A percentile compares a stretch with the other conserved stretches of the same genome.
These are phyloP conservation scores for Chalara sp. DNA, from an alignment of 2,329 filamentous ascomycete genomes.

Conservation along the genomic window DNA sequence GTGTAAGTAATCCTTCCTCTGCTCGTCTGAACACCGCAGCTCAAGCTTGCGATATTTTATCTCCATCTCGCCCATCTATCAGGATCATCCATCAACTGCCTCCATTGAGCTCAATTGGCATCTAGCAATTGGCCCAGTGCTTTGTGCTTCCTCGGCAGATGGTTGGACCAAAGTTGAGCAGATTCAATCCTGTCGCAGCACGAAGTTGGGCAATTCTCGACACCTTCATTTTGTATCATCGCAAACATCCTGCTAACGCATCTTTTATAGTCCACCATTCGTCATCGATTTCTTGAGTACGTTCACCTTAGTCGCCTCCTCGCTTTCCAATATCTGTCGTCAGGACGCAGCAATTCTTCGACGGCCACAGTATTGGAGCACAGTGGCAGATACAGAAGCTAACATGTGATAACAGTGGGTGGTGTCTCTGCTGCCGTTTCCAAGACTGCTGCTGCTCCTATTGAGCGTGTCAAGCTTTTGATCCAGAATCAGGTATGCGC, in stretches of 20 bases:
- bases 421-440: constrained; percentile 98
- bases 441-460: constrained; percentile 99
- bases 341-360: no score
- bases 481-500: constrained; percentile 98
- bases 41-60: constrained; percentile 13
- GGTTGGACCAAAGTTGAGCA: no score
- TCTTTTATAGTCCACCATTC: constrained; percentile 61
- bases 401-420: constrained; percentile 65
- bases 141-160: no score
- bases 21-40: constrained; percentile 12
- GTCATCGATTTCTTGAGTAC: constrained; percentile 98
- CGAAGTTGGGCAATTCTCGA: no score
- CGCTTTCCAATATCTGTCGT: constrained; percentile 1
- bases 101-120: constrained; percentile 20
- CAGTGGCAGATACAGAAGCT: constrained; percentile 6
- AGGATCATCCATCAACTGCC: constrained; percentile 12
- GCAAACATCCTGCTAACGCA: no score
- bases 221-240: no score
- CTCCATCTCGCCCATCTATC: constrained; percentile 12
- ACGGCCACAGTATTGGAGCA: no score
- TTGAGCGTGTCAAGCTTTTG: constrained; percentile 99
- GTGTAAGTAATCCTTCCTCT: constrained; percentile 46
- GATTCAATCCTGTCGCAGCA: no score
- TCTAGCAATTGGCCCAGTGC: neutral
- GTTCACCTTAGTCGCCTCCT: constrained; percentile 36